Conservation (phyloP, 371 early-diverging fungal species). For the Mortierella sp. region DNA sequence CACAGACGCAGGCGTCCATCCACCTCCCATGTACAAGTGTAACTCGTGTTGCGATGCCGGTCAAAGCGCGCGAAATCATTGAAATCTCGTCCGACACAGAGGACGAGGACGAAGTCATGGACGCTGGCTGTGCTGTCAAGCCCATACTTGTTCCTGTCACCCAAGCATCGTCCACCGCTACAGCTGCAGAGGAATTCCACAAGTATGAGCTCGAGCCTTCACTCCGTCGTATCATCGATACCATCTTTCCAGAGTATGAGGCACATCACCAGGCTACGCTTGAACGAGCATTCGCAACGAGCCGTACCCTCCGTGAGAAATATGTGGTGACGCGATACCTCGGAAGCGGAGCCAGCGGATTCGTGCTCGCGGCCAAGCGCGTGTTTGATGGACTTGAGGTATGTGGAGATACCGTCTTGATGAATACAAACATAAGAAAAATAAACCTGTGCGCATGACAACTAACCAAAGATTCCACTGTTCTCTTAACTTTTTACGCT, state of each 20-base stretch:
- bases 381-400: conserved; percentile 34
- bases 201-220: conserved; percentile 28
- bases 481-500: no score
- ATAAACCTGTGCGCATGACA: not conserved
- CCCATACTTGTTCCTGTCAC: not conserved
- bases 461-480: not conserved
- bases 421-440: not conserved
- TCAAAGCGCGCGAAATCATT: conserved; percentile 20
- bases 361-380: conserved; percentile 36
- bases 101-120: conserved; percentile 2
- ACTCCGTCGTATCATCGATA: conserved; percentile 28
- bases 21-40: conserved; percentile 1
- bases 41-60: not conserved
- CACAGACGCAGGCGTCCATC: not conserved
- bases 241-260: conserved; percentile 39
- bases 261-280: conserved; percentile 24
- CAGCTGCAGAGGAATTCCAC: not conserved
- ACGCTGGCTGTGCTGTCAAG: not conserved
- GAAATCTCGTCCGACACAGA: conserved; percentile 46
- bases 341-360: conserved; percentile 47
- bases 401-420: no score
- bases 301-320: conserved; percentile 28
- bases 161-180: not conserved
- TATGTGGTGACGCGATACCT: conserved; percentile 35
- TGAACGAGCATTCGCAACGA: conserved; percentile 39